Conservation (phyloP, 177 flowering plant genomes). For the Tripterygium wilfordii region DNA sequence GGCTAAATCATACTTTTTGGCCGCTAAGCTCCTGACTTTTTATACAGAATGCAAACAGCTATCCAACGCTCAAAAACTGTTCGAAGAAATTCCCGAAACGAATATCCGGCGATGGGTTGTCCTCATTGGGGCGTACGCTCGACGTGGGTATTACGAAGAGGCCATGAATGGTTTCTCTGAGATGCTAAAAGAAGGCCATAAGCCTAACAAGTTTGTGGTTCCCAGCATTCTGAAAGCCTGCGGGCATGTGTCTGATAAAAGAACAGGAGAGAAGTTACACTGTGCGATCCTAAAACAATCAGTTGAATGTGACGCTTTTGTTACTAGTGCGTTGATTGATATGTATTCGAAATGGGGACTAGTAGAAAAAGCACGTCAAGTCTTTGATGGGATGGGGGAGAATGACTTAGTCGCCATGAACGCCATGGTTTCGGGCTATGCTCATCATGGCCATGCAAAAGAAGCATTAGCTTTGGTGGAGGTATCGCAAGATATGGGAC, state of each 20-base stretch:
- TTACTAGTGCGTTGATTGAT: slow-evolving; percentile 58
- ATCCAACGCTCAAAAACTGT: slow-evolving; percentile 47
- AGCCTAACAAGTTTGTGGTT: slow-evolving; percentile 40
- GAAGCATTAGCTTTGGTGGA: slow-evolving; percentile 54
- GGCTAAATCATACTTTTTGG: slow-evolving; percentile 30
- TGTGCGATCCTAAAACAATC: slow-evolving; percentile 25
- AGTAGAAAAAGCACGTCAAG: slow-evolving; percentile 37
- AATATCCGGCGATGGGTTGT: slow-evolving; percentile 52
- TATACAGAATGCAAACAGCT: slow-evolving; percentile 41
- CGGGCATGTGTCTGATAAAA: slow-evolving; percentile 39
- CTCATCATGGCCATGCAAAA: slow-evolving; percentile 35
- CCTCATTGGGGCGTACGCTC: slow-evolving; percentile 50
- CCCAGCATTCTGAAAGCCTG: slow-evolving; percentile 77
- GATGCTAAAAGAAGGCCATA: slow-evolving; percentile 43
- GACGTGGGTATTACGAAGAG: slow-evolving; percentile 45
- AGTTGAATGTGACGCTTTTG: slow-evolving; percentile 40
- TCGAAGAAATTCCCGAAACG: slow-evolving; percentile 52
- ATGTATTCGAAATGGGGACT: slow-evolving; percentile 68
- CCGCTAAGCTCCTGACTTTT: slow-evolving; percentile 54
- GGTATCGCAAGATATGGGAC: slow-evolving; percentile 24
- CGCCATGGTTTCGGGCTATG: slow-evolving; percentile 66
- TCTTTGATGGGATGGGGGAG: slow-evolving; percentile 49
- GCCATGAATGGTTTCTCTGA: slow-evolving; percentile 44
- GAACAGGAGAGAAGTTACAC: slow-evolving; percentile 50
- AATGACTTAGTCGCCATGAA: slow-evolving; percentile 72